phyloP scores from a whole-genome alignment of 306 rosid species.

The Arachis stenosperma region DNA sequence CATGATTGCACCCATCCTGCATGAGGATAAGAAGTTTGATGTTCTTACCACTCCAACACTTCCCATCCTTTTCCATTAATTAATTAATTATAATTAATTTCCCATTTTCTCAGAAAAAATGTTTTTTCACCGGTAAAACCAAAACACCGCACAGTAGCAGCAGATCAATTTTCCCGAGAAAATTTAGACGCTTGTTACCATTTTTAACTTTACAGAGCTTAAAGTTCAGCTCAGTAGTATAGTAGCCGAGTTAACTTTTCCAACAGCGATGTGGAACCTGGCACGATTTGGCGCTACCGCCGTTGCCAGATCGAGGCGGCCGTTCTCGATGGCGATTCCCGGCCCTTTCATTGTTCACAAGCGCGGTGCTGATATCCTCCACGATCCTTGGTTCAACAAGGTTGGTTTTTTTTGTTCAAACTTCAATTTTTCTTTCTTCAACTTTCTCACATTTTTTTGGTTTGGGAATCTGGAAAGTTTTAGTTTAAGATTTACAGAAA shows the following conservation, averaged over 20 bases:
- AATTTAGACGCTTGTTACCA: background rate
- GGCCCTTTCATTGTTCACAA: conserved; percentile 96
- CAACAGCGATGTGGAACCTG: conserved; percentile 70
- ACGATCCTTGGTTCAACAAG: conserved; percentile 99
- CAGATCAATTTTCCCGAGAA: conserved; percentile 6
- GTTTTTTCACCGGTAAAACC: conserved; percentile 5
- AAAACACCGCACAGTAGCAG: background rate
- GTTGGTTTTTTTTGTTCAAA: conserved; percentile 35
- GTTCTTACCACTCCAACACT: background rate
- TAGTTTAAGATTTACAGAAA: background rate
- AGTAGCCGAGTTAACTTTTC: background rate
- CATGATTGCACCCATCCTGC: background rate
- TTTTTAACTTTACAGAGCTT: background rate
- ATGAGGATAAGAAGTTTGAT: background rate
- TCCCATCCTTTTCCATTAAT: background rate
- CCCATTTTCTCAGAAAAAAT: conserved; percentile 30
- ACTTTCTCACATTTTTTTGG: background rate
- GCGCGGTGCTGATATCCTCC: conserved; percentile 98
- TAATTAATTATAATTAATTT: too few species aligned
- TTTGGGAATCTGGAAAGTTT: background rate
- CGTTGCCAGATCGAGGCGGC: conserved; percentile 59
- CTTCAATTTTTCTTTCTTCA: background rate
- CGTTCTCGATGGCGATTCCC: conserved; percentile 80
- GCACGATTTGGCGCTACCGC: conserved; percentile 66
- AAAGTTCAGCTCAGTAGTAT: background rate